phyloP scores from a whole-genome alignment of 768 basidiomycete genomes.

The Chlorophyllum brunneum region DNA sequence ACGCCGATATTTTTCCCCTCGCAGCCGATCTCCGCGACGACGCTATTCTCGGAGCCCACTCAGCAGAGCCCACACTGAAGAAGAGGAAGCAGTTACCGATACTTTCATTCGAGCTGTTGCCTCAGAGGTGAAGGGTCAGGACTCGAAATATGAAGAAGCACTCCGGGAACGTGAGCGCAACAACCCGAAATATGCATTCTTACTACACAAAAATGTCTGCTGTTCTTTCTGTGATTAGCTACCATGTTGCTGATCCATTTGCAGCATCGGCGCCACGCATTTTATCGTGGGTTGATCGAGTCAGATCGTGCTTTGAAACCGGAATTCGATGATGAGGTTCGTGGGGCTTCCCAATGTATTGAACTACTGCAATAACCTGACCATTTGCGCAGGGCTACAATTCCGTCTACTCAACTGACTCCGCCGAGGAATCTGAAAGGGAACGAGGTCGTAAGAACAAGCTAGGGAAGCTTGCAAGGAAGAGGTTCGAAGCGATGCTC shows the following conservation, averaged over 20 bases:
- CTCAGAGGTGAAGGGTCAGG: slow-evolving; percentile 79
- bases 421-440: slow-evolving; percentile 89
- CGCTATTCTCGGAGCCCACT: slow-evolving; percentile 50
- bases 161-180: slow-evolving; percentile 72
- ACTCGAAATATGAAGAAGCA: slow-evolving; percentile 67
- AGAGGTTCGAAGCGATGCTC: slow-evolving; percentile 88
- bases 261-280: slow-evolving; percentile 70
- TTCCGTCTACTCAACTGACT: slow-evolving; percentile 88
- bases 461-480: slow-evolving; percentile 76
- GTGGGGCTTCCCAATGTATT: slow-evolving; percentile 15
- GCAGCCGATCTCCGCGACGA: slow-evolving; percentile 45
- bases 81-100: slow-evolving; percentile 72
- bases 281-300: slow-evolving; percentile 66
- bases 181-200: slow-evolving; percentile 82
- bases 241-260: slow-evolving; percentile 6
- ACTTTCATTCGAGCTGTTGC: slow-evolving; percentile 87
- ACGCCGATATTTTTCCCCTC: slow-evolving; percentile 31
- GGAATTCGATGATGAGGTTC: slow-evolving; percentile 80
- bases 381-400: slow-evolving; percentile 63
- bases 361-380: background rate
- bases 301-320: slow-evolving; percentile 50
- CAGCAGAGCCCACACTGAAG: slow-evolving; percentile 40
- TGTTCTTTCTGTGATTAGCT: background rate
- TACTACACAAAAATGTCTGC: slow-evolving; percentile 55
- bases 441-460: slow-evolving; percentile 75